Evolutionary conservation across 805 yeast genomes (phyloP).

Genomic region (Cyberlindnera mycetangii): DNA sequence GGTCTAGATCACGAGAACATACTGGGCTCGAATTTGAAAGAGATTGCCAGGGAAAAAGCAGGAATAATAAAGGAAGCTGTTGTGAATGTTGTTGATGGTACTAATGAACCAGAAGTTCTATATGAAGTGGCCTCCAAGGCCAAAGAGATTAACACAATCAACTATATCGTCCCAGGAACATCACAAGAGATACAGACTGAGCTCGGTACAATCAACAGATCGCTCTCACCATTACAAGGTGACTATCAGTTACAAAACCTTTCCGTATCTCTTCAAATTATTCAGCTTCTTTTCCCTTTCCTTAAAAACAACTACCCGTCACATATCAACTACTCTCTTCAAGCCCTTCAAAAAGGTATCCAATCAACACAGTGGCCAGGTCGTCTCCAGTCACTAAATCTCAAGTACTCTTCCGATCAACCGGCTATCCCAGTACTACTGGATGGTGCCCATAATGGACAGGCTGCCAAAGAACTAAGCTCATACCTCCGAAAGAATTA

Average conservation of each 20-base stretch:
- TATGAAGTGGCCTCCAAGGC: slow-evolving; percentile 43
- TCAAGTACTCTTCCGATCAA: slow-evolving; percentile 26
- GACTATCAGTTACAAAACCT: slow-evolving; percentile 70
- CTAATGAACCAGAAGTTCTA: slow-evolving; percentile 53
- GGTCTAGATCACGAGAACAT: slow-evolving; percentile 83
- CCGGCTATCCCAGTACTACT: slow-evolving; percentile 43
- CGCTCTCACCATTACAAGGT: slow-evolving; percentile 60
- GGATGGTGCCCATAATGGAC: slow-evolving; percentile 93
- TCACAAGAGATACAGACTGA: slow-evolving; percentile 28
- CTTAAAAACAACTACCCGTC: slow-evolving; percentile 26
- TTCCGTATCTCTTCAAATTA: slow-evolving; percentile 59
- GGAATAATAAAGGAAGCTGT: slow-evolving; percentile 70
- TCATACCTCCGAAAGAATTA: slow-evolving; percentile 35
- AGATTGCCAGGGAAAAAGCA: slow-evolving; percentile 78
- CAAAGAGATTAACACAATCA: slow-evolving; percentile 25
- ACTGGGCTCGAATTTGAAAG: slow-evolving; percentile 60
- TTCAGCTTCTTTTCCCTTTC: slow-evolving; percentile 35
- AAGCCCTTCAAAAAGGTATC: slow-evolving; percentile 50
- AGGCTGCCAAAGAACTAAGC: slow-evolving; percentile 73
- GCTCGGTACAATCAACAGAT: slow-evolving; percentile 31
- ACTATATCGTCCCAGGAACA: slow-evolving; percentile 20
- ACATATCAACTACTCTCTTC: slow-evolving; percentile 30
- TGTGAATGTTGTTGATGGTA: slow-evolving; percentile 66
- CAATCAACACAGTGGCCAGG: slow-evolving; percentile 77
- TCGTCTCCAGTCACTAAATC: slow-evolving; percentile 55